phyloP scores from a whole-genome alignment of 441 rosid species.

The Pelargonium australe region DNA sequence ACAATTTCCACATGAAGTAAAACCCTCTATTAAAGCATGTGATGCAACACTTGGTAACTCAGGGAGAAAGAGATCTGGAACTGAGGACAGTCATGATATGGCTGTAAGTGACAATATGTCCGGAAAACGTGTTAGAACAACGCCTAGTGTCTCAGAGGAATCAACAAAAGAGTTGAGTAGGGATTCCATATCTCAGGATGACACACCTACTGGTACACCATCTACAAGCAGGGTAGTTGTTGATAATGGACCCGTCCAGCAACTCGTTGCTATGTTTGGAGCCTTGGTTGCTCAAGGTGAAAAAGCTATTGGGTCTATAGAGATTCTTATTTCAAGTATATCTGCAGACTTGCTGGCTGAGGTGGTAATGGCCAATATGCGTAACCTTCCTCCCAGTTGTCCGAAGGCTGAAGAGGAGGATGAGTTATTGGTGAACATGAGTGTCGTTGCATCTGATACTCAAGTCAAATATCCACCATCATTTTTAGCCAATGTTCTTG shows the following conservation, averaged over 20 bases:
- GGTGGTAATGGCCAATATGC: constrained; percentile 95
- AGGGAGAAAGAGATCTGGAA: constrained; percentile 70
- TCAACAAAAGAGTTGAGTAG: constrained; percentile 44
- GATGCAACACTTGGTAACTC: constrained; percentile 34
- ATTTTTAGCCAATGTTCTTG: constrained; percentile 64
- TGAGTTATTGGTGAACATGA: constrained; percentile 53
- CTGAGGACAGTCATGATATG: constrained; percentile 42
- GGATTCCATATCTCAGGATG: constrained; percentile 41
- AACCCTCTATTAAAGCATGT: constrained; percentile 29
- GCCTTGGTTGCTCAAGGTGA: constrained; percentile 98
- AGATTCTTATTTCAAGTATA: constrained; percentile 88
- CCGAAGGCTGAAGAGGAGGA: constrained; percentile 54
- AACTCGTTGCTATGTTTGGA: constrained; percentile 89
- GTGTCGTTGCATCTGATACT: constrained; percentile 59
- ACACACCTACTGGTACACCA: constrained; percentile 36
- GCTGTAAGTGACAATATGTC: constrained; percentile 43
- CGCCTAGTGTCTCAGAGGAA: constrained; percentile 57
- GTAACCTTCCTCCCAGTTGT: constrained; percentile 49
- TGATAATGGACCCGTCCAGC: constrained; percentile 81
- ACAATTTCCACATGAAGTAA: constrained; percentile 51
- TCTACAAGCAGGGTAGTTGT: constrained; percentile 37
- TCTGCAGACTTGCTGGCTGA: constrained; percentile 94
- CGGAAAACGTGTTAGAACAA: constrained; percentile 64
- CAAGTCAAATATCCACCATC: constrained; percentile 70
- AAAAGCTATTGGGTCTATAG: constrained; percentile 75